Base-by-base conservation (phyloP, 495 filamentous ascomycete species). In the Acidiella bohemica region DNA sequence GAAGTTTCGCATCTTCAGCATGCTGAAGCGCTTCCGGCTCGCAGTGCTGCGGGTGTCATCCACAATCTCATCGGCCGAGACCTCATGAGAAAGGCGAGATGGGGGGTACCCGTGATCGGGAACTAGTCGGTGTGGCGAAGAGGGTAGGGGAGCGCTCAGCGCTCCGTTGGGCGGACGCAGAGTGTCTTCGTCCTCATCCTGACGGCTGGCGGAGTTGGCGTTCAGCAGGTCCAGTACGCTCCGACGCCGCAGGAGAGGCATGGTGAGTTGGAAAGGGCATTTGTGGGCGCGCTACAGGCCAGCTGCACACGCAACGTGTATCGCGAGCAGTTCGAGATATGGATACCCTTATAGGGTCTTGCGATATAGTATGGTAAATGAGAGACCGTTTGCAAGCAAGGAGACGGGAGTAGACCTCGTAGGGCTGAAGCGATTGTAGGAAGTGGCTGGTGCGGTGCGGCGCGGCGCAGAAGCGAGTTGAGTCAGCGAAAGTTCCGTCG, bases 1-100 rank as follows among this genome's bases (percentile, higher is more conserved):
- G 33, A 84, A 86, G 73, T 95, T 82, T 34, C 88, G 78, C 53
- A 93, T 79, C 57, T 79, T 84, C 61, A 93, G 71, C 62, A 95
- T 76, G 56, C 80, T 90, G 57, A 95, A 95, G 24, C 88, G 78
- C 44, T 78, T 70, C 24, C 56, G 72, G 64, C 50, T 53, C 12
- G 48, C 49, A 12, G 46, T 54, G 30, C 38, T 33, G 21, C 29
- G 14, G 3, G n/a, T 17, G 2, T 23, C 14, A 12, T 16, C 30
- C 8, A 39, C 38, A 2, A 43, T 38, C 16, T 36, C 32, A 22
- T 39, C 45, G 10, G 25, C 8, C 1, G 8, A 40, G 18, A 49
- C 6, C 23, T 49, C 45, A 25, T 49, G 45, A 4, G 45, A 49
- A 6, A 44, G 28, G 2, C 45, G 21, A 3, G 45, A 49, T 2